These are phyloP conservation scores for Chloromonas sp. DNA, from an alignment of 163 green algal species.

Conservation along the genomic window DNA sequence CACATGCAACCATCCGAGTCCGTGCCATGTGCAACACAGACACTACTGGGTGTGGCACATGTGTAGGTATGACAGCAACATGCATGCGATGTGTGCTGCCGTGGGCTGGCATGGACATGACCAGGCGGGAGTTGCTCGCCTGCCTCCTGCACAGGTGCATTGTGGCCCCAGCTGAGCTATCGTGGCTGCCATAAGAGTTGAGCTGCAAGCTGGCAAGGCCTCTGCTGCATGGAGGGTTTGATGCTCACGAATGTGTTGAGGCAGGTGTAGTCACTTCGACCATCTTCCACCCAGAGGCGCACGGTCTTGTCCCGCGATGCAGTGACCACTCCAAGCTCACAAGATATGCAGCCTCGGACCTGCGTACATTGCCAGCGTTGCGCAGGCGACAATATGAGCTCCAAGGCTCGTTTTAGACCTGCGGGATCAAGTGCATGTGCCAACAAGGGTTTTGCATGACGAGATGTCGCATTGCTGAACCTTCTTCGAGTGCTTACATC, in stretches of 20 bases:
- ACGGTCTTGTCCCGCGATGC: not conserved
- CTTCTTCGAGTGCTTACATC: no score
- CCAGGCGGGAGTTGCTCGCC: not conserved
- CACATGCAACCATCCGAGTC: not conserved
- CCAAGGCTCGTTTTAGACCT: no score
- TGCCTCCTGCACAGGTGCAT: not conserved
- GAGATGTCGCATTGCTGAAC: no score
- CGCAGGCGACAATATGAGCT: no score
- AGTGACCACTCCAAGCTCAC: not conserved
- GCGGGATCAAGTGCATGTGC: no score
- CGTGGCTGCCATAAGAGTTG: not conserved
- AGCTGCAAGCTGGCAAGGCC: not conserved
- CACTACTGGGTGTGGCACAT: not conserved
- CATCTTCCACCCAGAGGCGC: not conserved
- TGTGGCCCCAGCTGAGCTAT: not conserved
- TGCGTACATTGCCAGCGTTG: not conserved
- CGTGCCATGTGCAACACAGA: not conserved
- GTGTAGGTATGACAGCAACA: not conserved
- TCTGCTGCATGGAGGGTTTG: not conserved
- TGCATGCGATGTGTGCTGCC: not conserved
- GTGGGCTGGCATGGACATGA: not conserved
- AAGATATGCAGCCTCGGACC: not conserved
- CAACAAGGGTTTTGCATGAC: no score
- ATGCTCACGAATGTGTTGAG: not conserved
- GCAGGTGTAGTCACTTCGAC: not conserved